Conservation (phyloP, 352 stramenopile species). For the Phytopythium delawarense region DNA sequence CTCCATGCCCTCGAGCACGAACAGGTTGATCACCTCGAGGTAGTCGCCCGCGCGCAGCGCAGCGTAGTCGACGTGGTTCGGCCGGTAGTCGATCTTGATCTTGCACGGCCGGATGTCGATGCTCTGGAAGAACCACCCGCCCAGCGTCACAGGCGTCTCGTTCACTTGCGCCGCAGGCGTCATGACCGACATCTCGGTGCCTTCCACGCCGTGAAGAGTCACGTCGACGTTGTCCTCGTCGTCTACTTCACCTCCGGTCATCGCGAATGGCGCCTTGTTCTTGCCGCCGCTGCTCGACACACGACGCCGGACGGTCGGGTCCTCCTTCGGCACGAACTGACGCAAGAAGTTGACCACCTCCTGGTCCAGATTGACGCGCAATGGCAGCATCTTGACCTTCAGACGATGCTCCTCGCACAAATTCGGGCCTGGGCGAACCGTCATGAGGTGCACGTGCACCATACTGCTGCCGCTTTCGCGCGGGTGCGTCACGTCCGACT, state of each 20-base stretch:
- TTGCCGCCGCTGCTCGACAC: constrained; percentile 6
- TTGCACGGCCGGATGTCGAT: constrained; percentile 86
- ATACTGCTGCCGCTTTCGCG: constrained; percentile 84
- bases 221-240: constrained; percentile 27
- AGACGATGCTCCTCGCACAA: constrained; percentile 82
- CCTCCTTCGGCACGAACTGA: constrained; percentile 67
- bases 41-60: constrained; percentile 81
- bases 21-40: constrained; percentile 87
- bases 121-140: constrained; percentile 84
- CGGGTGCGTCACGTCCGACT: constrained; percentile 76
- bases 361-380: constrained; percentile 85
- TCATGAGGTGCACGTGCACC: constrained; percentile 76
- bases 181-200: constrained; percentile 49
- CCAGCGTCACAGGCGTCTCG: constrained; percentile 43
- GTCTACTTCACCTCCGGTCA: constrained; percentile 8
- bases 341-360: constrained; percentile 85
- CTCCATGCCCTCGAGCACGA: constrained; percentile 87
- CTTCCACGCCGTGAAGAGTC: constrained; percentile 15
- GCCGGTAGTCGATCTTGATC: constrained; percentile 89
- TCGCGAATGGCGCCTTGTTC: constrained; percentile 5
- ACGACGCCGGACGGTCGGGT: constrained; percentile 16
- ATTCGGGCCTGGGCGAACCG: constrained; percentile 67
- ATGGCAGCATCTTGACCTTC: constrained; percentile 65
- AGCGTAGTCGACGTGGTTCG: constrained; percentile 84
- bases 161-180: constrained; percentile 14